Conservation (phyloP, 177 flowering plant species). For the Vitis hybrid region DNA sequence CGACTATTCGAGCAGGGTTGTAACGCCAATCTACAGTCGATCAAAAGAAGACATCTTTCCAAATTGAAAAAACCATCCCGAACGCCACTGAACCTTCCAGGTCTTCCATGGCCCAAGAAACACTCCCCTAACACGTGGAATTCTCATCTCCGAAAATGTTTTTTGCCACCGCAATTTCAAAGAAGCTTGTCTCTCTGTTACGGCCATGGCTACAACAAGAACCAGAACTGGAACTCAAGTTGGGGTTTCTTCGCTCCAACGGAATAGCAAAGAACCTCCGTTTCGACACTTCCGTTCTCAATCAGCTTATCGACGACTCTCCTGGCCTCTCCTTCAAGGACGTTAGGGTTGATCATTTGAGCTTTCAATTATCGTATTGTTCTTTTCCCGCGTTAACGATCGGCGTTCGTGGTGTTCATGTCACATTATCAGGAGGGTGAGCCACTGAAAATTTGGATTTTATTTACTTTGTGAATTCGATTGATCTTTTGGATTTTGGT, state of each 20-base stretch:
- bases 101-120: no score
- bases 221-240: slow-evolving; percentile 47
- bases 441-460: slow-evolving; percentile 2
- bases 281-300: slow-evolving; percentile 49
- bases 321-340: slow-evolving; percentile 34
- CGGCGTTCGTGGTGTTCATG: slow-evolving; percentile 49
- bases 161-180: slow-evolving; percentile 32
- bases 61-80: no score
- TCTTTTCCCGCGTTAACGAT: slow-evolving; percentile 51
- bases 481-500: slow-evolving; percentile 3
- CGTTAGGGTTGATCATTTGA: slow-evolving; percentile 40
- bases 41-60: no score
- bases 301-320: slow-evolving; percentile 42
- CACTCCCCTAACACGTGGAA: background rate
- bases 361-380: slow-evolving; percentile 51
- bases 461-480: slow-evolving; percentile 1
- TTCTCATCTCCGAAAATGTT: slow-evolving; percentile 25
- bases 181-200: slow-evolving; percentile 49
- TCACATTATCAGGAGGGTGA: slow-evolving; percentile 46
- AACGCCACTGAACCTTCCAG: no score
- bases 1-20: no score
- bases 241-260: slow-evolving; percentile 59
- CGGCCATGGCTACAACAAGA: slow-evolving; percentile 69
- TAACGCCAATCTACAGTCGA: no score
- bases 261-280: slow-evolving; percentile 38